Percentiles rank a stretch among this genome's conserved stretches.
These are phyloP conservation scores for Cyberlindnera maclurae DNA, from an alignment of 805 yeast species.

Conservation along the genomic window DNA sequence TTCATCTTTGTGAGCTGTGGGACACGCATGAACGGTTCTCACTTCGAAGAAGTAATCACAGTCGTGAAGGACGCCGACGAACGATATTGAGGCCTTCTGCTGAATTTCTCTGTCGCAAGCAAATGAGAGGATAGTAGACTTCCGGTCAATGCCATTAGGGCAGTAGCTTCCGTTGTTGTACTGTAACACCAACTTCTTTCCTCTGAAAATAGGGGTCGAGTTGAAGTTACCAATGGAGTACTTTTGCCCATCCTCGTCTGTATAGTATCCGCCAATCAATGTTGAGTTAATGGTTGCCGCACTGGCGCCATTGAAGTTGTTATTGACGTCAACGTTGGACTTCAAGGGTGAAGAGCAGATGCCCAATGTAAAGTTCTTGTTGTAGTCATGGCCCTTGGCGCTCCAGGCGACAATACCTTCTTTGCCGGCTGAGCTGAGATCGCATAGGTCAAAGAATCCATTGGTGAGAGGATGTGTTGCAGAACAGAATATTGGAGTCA, in stretches of 20 bases:
- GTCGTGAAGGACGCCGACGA: constrained; percentile 63
- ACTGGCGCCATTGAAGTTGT: constrained; percentile 18
- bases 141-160: constrained; percentile 46
- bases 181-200: constrained; percentile 61
- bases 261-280: constrained; percentile 52
- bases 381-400: constrained; percentile 64
- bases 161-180: constrained; percentile 66
- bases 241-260: constrained; percentile 35
- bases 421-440: constrained; percentile 22
- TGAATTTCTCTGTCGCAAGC: constrained; percentile 73
- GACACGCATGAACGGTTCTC: constrained; percentile 79
- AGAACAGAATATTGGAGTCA: constrained; percentile 32
- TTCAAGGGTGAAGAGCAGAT: constrained; percentile 53
- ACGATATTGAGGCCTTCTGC: constrained; percentile 57
- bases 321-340: constrained; percentile 20
- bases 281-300: constrained; percentile 27
- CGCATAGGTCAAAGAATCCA: constrained; percentile 30
- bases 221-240: constrained; percentile 57
- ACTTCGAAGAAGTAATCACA: constrained; percentile 84
- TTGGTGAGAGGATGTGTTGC: constrained; percentile 34
- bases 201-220: constrained; percentile 58
- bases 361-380: constrained; percentile 68
- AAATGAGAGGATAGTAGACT: constrained; percentile 62
- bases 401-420: constrained; percentile 42
- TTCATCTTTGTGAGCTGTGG: constrained; percentile 63